Evolutionary conservation across 164 flowering plant species (phyloP).

Genomic region (Vitis amurensis): DNA sequence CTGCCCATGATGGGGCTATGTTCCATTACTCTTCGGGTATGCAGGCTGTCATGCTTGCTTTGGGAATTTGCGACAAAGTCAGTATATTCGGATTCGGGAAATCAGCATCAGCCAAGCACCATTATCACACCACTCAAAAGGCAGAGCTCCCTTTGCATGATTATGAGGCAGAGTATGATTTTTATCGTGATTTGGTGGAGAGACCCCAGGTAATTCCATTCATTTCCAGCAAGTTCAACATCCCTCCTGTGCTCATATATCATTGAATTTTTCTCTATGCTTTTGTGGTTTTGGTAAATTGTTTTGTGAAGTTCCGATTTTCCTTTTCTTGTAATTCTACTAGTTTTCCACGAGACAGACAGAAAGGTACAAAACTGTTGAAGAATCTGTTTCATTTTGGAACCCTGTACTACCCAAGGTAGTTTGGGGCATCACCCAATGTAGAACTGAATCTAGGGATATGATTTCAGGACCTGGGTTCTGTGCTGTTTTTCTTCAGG

Average conservation of each 20-base stretch:
- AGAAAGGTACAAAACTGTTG: neutral
- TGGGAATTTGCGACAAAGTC: slow-evolving; percentile 85
- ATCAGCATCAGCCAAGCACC: slow-evolving; percentile 67
- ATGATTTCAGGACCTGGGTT: neutral
- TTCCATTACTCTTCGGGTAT: slow-evolving; percentile 98
- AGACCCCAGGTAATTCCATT: slow-evolving; percentile 70
- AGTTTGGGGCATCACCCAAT: slow-evolving; percentile 5
- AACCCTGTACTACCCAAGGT: slow-evolving; percentile 13
- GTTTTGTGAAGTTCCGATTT: neutral
- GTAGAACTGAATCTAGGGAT: slow-evolving; percentile 9
- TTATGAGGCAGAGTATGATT: slow-evolving; percentile 82
- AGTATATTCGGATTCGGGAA: slow-evolving; percentile 94
- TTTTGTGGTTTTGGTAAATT: neutral
- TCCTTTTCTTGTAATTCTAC: slow-evolving; percentile 6
- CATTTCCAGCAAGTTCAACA: slow-evolving; percentile 57
- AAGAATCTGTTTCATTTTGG: neutral
- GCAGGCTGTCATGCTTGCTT: slow-evolving; percentile 94
- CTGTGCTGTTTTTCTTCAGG: neutral
- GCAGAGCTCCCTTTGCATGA: slow-evolving; percentile 84
- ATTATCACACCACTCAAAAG: slow-evolving; percentile 92
- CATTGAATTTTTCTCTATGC: slow-evolving; percentile 29
- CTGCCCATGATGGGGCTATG: slow-evolving; percentile 65
- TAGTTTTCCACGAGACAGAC: slow-evolving; percentile 4
- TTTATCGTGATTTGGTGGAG: slow-evolving; percentile 63
- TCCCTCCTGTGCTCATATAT: slow-evolving; percentile 72